A percentile compares a stretch with the other conserved stretches of the same genome.
Evolutionary conservation across 2,329 filamentous ascomycete species (phyloP).

Genomic region (Pseudogymnoascus sp.): DNA sequence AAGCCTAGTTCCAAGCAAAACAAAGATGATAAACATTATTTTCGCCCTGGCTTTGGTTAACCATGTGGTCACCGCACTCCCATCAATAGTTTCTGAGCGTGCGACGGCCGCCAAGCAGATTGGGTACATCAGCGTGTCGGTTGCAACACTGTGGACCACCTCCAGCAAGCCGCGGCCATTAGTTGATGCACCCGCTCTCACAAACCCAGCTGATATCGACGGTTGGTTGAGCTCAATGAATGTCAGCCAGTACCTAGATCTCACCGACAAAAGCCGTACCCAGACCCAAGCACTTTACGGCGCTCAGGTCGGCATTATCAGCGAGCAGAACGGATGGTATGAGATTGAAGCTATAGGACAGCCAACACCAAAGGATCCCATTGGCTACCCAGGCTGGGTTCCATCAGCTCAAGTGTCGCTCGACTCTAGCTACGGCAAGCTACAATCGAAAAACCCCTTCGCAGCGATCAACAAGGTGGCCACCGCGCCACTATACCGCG

Average conservation of each 20-base stretch:
- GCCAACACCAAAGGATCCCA: not conserved
- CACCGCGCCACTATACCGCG: not conserved
- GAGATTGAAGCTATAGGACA: not conserved
- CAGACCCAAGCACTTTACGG: not conserved
- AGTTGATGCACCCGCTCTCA: not conserved
- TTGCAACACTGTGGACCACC: not conserved
- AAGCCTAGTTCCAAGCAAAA: not conserved
- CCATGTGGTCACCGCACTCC: not conserved
- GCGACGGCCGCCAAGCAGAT: not conserved
- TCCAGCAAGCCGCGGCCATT: not conserved
- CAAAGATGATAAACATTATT: not conserved
- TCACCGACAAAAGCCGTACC: not conserved
- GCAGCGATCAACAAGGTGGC: not conserved
- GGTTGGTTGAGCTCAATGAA: not conserved
- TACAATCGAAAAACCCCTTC: not conserved
- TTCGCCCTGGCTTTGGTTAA: not conserved
- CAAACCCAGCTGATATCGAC: not conserved
- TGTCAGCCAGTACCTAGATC: not conserved
- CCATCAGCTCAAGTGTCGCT: not conserved
- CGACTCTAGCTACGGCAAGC: not conserved
- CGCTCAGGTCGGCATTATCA: not conserved
- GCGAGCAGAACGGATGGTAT: not conserved
- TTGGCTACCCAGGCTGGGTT: not conserved
- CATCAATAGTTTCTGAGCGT: not conserved
- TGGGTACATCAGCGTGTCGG: not conserved